Evolutionary conservation across 257 asterid species (phyloP).

Genomic region (Salvia rosmarinus): DNA sequence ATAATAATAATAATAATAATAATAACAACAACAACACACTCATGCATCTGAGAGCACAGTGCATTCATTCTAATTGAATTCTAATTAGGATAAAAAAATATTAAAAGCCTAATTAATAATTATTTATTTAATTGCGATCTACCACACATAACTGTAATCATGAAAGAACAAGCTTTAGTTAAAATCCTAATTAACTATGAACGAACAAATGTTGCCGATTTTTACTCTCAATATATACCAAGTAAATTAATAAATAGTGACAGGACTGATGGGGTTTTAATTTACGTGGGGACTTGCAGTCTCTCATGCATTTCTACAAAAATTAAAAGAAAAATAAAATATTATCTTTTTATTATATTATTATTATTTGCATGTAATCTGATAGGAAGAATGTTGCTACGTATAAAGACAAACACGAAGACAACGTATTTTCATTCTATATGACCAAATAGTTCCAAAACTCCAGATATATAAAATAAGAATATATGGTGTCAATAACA

Average conservation of each 20-base stretch:
- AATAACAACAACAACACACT: too few relatives aligned
- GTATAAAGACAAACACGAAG: constrained; percentile 48
- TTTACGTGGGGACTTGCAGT: constrained; percentile 36
- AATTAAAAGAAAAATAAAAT: not conserved
- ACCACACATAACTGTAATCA: too few relatives aligned
- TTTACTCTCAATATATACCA: constrained; percentile 22
- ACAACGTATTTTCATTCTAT: constrained; percentile 40
- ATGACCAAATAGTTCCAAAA: constrained; percentile 48
- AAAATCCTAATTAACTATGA: too few relatives aligned
- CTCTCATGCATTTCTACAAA: constrained; percentile 31
- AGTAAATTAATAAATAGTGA: constrained; percentile 45
- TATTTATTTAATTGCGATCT: too few relatives aligned
- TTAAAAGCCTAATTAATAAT: too few relatives aligned
- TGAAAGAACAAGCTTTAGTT: too few relatives aligned
- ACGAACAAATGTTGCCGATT: constrained; percentile 13
- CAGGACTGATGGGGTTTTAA: constrained; percentile 46
- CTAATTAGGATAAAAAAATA: too few relatives aligned
- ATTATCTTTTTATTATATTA: constrained; percentile 20
- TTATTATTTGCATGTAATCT: constrained; percentile 27
- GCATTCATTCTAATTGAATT: too few relatives aligned
- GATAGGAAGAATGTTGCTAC: constrained; percentile 62
- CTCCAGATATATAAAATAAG: constrained; percentile 45
- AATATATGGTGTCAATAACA: constrained; percentile 33
- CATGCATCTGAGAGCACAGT: too few relatives aligned
- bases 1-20: too few relatives aligned